Evolutionary conservation across 2,329 filamentous ascomycete genomes (phyloP).

Genomic region (Exserohilum turcica): DNA sequence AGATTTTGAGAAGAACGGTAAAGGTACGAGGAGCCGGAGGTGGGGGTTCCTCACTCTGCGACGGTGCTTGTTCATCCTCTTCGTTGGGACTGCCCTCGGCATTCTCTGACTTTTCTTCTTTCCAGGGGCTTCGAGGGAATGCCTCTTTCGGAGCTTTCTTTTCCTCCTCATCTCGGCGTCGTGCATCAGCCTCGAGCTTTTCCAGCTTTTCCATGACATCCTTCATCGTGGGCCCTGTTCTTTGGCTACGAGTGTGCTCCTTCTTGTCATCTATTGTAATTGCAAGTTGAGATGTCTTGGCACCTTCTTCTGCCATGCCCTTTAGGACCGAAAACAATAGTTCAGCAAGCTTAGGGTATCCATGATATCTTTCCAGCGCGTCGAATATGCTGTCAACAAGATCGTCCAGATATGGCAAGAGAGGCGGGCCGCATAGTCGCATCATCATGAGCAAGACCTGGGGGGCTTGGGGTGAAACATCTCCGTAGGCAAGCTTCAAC

Average conservation of each 20-base stretch:
- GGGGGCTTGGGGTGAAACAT: slow-evolving; percentile 88
- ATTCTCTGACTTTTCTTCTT: slow-evolving; percentile 36
- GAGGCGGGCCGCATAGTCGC: slow-evolving; percentile 75
- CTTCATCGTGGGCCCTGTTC: slow-evolving; percentile 19
- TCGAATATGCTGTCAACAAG: slow-evolving; percentile 89
- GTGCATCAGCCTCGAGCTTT: slow-evolving; percentile 41
- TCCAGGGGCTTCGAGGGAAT: slow-evolving; percentile 45
- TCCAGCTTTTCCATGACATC: slow-evolving; percentile 38
- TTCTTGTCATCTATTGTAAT: slow-evolving; percentile 28
- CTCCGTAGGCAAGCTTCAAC: slow-evolving; percentile 85
- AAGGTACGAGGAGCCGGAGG: slow-evolving; percentile 78
- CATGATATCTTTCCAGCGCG: slow-evolving; percentile 92
- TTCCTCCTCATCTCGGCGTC: slow-evolving; percentile 32
- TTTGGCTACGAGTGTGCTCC: background rate
- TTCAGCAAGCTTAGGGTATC: slow-evolving; percentile 85
- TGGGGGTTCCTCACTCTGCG: slow-evolving; percentile 53
- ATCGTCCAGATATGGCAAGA: slow-evolving; percentile 91
- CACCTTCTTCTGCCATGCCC: slow-evolving; percentile 82
- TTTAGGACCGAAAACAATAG: slow-evolving; percentile 81
- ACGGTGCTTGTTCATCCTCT: slow-evolving; percentile 33
- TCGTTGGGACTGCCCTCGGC: slow-evolving; percentile 45
- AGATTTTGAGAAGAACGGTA: slow-evolving; percentile 78
- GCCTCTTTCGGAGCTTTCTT: slow-evolving; percentile 18
- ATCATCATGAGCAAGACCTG: slow-evolving; percentile 96
- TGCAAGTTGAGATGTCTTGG: slow-evolving; percentile 60